Conservation (phyloP, 2,329 filamentous ascomycete genomes). For the Colletotrichum neosansevieriae region DNA sequence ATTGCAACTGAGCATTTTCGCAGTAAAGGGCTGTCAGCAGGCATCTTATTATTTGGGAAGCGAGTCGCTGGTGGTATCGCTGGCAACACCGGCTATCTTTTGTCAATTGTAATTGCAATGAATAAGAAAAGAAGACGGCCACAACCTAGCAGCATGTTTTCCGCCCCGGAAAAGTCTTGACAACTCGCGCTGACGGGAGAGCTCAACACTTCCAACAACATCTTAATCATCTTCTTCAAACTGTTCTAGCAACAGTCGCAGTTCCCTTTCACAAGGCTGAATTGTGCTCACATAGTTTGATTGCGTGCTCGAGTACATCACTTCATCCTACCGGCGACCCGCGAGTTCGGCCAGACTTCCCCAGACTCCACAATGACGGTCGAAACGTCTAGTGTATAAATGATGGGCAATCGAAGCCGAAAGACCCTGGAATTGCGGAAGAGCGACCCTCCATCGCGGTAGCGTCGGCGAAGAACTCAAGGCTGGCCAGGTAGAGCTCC, state of each 20-base stretch:
- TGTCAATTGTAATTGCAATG: no score
- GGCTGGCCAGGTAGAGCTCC: slow-evolving; percentile 44
- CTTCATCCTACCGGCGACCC: neutral
- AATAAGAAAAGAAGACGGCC: slow-evolving; percentile 21
- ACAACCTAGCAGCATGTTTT: slow-evolving; percentile 2
- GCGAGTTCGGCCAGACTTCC: slow-evolving; percentile 13
- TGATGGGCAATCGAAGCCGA: slow-evolving; percentile 13
- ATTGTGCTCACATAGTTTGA: slow-evolving; percentile 8
- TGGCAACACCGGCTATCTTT: no score
- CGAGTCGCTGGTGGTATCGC: no score
- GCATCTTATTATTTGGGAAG: no score
- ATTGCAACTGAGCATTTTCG: neutral
- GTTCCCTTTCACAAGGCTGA: neutral
- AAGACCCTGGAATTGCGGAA: slow-evolving; percentile 32
- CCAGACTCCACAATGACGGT: slow-evolving; percentile 26
- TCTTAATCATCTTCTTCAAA: neutral
- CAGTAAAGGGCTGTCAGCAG: slow-evolving; percentile 8
- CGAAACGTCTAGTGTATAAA: slow-evolving; percentile 26
- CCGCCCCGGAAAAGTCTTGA: slow-evolving; percentile 16
- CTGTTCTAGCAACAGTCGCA: neutral
- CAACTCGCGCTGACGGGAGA: slow-evolving; percentile 19
- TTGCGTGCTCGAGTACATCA: slow-evolving; percentile 6
- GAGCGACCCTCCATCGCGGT: slow-evolving; percentile 9
- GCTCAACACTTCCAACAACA: neutral
- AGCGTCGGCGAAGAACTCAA: slow-evolving; percentile 24